Conservation (phyloP, 805 yeast species). For the Suhomyces vadensis region DNA sequence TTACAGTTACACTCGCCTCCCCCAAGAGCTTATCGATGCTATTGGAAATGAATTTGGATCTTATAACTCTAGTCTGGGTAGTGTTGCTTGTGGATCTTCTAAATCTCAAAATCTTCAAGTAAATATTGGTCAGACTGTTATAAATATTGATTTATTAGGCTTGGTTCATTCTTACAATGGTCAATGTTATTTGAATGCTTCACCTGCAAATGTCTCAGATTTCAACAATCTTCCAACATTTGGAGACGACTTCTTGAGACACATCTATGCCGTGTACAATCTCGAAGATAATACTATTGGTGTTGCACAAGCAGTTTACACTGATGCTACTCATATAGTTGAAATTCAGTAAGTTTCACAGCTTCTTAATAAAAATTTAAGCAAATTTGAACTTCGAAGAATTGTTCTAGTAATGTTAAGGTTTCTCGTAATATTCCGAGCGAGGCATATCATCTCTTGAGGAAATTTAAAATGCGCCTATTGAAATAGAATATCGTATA, state of each 20-base stretch:
- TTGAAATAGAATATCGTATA: no score
- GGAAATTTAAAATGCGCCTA: no score
- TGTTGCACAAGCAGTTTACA: constrained; percentile 47
- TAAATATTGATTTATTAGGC: constrained; percentile 8
- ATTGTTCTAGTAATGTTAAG: no score
- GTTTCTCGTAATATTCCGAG: no score
- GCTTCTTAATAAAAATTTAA: no score
- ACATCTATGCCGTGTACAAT: constrained; percentile 57
- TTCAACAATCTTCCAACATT: constrained; percentile 22
- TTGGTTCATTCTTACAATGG: constrained; percentile 4
- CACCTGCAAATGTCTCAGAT: background rate
- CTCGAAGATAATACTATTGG: constrained; percentile 45
- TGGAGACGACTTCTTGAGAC: constrained; percentile 55
- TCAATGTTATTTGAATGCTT: background rate
- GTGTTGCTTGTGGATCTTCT: constrained; percentile 6
- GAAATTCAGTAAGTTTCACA: constrained; percentile 19
- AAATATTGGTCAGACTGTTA: background rate
- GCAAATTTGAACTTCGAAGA: no score
- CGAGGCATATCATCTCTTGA: no score
- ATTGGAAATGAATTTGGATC: constrained; percentile 5
- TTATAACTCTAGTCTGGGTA: background rate
- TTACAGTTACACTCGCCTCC: constrained; percentile 6
- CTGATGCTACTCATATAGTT: constrained; percentile 14
- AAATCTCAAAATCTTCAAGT: constrained; percentile 5
- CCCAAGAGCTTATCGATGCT: constrained; percentile 2